Evolutionary conservation across 768 basidiomycete genomes (phyloP).

Genomic region (Lactarius vividus): DNA sequence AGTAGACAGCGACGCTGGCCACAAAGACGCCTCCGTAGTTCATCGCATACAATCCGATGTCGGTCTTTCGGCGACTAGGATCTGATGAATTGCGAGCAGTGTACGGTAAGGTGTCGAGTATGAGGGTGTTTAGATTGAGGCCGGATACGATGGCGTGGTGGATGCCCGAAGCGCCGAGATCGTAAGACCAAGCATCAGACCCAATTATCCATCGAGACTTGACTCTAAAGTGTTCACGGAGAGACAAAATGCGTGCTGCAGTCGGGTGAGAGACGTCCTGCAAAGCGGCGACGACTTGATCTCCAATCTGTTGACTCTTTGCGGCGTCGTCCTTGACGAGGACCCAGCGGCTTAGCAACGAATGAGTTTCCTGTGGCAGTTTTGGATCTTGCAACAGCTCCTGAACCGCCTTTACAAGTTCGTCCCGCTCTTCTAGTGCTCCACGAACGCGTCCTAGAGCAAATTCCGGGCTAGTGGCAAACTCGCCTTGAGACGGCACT

Average conservation of each 20-base stretch:
- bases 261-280: constrained; percentile 43
- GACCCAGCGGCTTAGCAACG: constrained; percentile 76
- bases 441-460: constrained; percentile 90
- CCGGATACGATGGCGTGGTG: constrained; percentile 93
- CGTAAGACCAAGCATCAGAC: constrained; percentile 97
- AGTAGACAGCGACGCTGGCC: constrained; percentile 92
- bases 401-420: constrained; percentile 63
- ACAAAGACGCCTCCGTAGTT: constrained; percentile 97
- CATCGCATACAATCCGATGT: constrained; percentile 97
- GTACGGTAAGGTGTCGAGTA: constrained; percentile 92
- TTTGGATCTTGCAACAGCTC: constrained; percentile 55
- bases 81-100: constrained; percentile 68
- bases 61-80: constrained; percentile 83
- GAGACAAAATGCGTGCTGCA: constrained; percentile 55
- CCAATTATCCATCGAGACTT: constrained; percentile 95
- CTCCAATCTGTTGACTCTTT: constrained; percentile 59
- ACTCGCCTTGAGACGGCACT: constrained; percentile 62
- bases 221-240: constrained; percentile 60
- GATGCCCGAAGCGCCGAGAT: constrained; percentile 91
- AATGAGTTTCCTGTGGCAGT: constrained; percentile 57
- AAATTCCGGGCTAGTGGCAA: constrained; percentile 91
- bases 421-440: constrained; percentile 69
- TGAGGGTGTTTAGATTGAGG: constrained; percentile 90
- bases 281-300: constrained; percentile 53
- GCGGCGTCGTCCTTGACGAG: constrained; percentile 66